Evolutionary conservation across 176 grass and related monocot species (phyloP).

Genomic region (Eleusine coracana): DNA sequence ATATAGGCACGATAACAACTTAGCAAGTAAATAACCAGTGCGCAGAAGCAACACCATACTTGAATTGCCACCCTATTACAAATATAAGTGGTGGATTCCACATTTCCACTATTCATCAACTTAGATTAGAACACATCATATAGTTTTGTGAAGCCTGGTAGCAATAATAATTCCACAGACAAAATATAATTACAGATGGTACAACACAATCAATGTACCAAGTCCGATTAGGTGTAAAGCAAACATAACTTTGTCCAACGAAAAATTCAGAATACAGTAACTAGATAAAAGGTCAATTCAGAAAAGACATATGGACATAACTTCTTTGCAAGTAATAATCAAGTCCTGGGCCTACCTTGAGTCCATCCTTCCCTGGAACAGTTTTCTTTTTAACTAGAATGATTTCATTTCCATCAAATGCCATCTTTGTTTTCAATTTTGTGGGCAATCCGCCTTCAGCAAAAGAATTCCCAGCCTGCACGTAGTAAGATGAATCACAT

Average conservation of each 20-base stretch:
- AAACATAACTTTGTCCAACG: not conserved
- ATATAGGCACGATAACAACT: not conserved
- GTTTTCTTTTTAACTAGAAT: slow-evolving; percentile 81
- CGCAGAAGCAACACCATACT: not conserved
- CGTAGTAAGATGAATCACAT: slow-evolving; percentile 32
- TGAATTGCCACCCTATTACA: not conserved
- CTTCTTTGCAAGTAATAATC: slow-evolving; percentile 5
- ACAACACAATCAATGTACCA: not conserved
- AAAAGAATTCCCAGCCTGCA: slow-evolving; percentile 59
- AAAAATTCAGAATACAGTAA: not conserved
- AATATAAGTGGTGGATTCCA: too few relatives aligned
- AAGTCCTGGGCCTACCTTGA: slow-evolving; percentile 59
- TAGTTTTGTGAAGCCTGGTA: not conserved
- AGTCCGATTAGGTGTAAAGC: not conserved
- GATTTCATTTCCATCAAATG: slow-evolving; percentile 54
- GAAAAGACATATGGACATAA: not conserved
- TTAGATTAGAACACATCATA: not conserved
- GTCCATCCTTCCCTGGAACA: slow-evolving; percentile 70
- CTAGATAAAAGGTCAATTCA: not conserved
- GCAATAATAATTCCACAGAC: not conserved
- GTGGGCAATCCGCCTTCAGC: slow-evolving; percentile 54
- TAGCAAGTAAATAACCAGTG: slow-evolving; percentile 20
- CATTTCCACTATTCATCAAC: slow-evolving; percentile 8
- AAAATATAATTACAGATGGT: not conserved
- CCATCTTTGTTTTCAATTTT: slow-evolving; percentile 69